Conservation (phyloP, 495 filamentous ascomycete genomes). For the Beverwykella pulmonaria region DNA sequence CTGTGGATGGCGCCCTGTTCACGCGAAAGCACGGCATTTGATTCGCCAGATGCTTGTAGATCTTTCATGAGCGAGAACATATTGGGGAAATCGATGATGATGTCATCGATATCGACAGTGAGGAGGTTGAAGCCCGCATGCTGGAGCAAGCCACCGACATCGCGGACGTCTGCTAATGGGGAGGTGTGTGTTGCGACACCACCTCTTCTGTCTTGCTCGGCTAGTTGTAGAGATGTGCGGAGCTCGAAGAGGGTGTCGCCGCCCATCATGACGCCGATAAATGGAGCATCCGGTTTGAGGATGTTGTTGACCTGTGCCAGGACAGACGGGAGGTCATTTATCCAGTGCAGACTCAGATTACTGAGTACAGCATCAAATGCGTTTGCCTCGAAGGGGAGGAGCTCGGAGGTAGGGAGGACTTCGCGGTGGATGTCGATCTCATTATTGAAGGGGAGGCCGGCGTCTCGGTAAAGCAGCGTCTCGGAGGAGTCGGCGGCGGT, state of each 20-base stretch:
- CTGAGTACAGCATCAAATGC: conserved; percentile 87
- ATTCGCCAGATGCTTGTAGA: conserved; percentile 92
- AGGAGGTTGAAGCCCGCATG: conserved; percentile 91
- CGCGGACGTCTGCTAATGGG: conserved; percentile 87
- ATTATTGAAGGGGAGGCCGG: conserved; percentile 71
- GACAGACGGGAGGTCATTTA: conserved; percentile 89
- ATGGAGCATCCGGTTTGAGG: conserved; percentile 87
- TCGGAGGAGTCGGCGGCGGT: conserved; percentile 80
- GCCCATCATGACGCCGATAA: conserved; percentile 94
- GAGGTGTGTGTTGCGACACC: conserved; percentile 86
- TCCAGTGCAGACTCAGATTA: conserved; percentile 91
- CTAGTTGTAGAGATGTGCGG: conserved; percentile 89
- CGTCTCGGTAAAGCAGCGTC: conserved; percentile 80
- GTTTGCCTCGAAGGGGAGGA: conserved; percentile 73
- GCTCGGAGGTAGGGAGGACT: conserved; percentile 67
- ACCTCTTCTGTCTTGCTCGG: conserved; percentile 83
- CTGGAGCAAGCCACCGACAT: conserved; percentile 84
- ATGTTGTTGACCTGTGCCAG: conserved; percentile 78
- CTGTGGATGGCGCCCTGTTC: conserved; percentile 72
- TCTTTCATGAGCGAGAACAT: conserved; percentile 90
- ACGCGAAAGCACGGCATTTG: conserved; percentile 79
- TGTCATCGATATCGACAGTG: conserved; percentile 96
- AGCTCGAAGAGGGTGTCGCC: conserved; percentile 94
- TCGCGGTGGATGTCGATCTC: conserved; percentile 70
- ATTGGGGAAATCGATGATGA: conserved; percentile 93